Base-by-base conservation (phyloP, 2,329 filamentous ascomycete genomes). In the Aspergillus versicolor region DNA sequence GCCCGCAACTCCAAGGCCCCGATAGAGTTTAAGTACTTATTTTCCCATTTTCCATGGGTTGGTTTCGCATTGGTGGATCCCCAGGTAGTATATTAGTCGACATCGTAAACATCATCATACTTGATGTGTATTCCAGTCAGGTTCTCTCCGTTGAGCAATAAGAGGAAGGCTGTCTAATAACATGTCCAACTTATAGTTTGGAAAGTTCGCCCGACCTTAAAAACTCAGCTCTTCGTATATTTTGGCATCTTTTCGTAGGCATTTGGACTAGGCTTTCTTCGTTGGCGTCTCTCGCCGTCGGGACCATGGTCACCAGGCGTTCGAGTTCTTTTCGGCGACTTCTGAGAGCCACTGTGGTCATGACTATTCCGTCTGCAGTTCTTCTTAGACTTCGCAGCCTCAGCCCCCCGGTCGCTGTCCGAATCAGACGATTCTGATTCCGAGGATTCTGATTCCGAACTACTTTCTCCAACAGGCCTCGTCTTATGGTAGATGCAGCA, bases 401-500 rank as follows among this genome's bases (percentile, higher is more conserved):
- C 68, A 43, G 58, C 53, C 41, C 75, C 73, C 30, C 69, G 72
- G 42, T 77, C 75, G 13, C 75, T 77, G 48, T 78, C 82, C 5
- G 79, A 79, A n/a, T 80, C 75, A 12, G 79, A 79, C 1, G 79
- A 82, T 45, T 81, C 82, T 13, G 85, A 86, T 21, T 81, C 82
- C 13, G 74, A 73, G 13, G 75, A 75, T 43, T 77, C 74, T 8
- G 75, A 77, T 64, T 79, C 77, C n/a, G 75, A 77, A 58, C 88
- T 92, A 32, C 90, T 94, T 73, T 97, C 93, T 71, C 89, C 91
- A 4, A 91, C 86, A 11, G 82, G 84, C 64, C 88, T 89, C 6
- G 91, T 88, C 59, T 89, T 89, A 78, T 97, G 93, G 77, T 97
- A 99, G 74, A 99, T 99, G 75, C 94, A 99, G 82, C 94, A 99